These are phyloP conservation scores for Paradendryphiella salina DNA, from an alignment of 2,329 filamentous ascomycete genomes.

Conservation along the genomic window DNA sequence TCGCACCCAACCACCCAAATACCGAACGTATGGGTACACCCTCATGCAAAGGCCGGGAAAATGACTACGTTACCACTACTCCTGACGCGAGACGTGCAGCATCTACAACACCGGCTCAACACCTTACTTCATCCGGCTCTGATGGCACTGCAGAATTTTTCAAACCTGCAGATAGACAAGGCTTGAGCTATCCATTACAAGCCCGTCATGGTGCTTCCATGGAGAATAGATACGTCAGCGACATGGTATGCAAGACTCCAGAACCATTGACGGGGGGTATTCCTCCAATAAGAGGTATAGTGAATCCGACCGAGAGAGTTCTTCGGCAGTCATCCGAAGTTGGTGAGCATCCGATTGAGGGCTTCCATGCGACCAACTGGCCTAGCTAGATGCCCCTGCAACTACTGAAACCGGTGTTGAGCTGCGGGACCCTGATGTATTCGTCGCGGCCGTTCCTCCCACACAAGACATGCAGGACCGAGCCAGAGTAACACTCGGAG, in stretches of 20 bases:
- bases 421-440: neutral
- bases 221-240: neutral
- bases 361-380: neutral
- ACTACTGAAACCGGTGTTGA: neutral
- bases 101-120: neutral
- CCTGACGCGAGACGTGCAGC: neutral
- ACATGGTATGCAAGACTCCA: neutral
- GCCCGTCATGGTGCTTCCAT: neutral
- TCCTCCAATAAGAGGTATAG: neutral
- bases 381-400: neutral
- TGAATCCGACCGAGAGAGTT: neutral
- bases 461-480: constrained; percentile 4
- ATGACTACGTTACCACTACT: neutral
- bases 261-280: neutral
- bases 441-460: neutral
- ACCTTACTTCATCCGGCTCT: neutral
- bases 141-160: neutral
- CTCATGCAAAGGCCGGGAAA: neutral
- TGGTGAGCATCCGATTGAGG: neutral
- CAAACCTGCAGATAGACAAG: neutral
- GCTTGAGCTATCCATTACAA: neutral
- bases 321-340: neutral
- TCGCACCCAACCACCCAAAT: neutral
- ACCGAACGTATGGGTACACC: neutral
- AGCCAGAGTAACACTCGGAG: neutral